Evolutionary conservation across 2,329 filamentous ascomycete genomes (phyloP).

Genomic region (Neopestalotiopsis clavispora): DNA sequence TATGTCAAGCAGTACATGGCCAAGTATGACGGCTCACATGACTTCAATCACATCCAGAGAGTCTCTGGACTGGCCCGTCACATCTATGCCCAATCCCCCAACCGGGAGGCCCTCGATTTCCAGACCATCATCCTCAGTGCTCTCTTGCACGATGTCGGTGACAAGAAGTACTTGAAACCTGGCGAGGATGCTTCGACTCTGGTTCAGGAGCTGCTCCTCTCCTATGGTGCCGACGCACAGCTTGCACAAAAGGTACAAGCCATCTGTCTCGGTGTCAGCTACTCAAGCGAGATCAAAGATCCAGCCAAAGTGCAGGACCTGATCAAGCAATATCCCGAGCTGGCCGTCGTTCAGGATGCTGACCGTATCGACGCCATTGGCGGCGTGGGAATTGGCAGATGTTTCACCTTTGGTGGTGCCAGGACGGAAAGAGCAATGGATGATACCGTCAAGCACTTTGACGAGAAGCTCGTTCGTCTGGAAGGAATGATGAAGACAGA

Average conservation of each 20-base stretch:
- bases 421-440: conserved; percentile 59
- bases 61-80: conserved; percentile 75
- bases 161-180: conserved; percentile 76
- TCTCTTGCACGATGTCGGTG: conserved; percentile 86
- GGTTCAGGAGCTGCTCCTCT: conserved; percentile 59
- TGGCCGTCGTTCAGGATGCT: conserved; percentile 89
- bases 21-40: conserved; percentile 83
- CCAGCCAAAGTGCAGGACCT: conserved; percentile 63
- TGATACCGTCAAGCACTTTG: conserved; percentile 75
- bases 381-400: conserved; percentile 80
- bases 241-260: conserved; percentile 72
- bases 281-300: conserved; percentile 73
- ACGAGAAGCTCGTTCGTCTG: conserved; percentile 73
- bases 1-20: conserved; percentile 77
- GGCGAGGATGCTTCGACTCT: conserved; percentile 62
- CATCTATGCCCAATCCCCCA: conserved; percentile 55
- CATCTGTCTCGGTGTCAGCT: conserved; percentile 79
- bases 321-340: conserved; percentile 71
- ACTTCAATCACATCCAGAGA: conserved; percentile 82
- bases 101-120: conserved; percentile 45
- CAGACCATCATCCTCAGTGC: conserved; percentile 70
- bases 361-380: conserved; percentile 92
- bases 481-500: conserved; percentile 69
- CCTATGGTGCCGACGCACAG: conserved; percentile 57
- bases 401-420: conserved; percentile 77